Conservation (phyloP, 1,284 basidiomycete species). For the Ustilago shanxiensis region DNA sequence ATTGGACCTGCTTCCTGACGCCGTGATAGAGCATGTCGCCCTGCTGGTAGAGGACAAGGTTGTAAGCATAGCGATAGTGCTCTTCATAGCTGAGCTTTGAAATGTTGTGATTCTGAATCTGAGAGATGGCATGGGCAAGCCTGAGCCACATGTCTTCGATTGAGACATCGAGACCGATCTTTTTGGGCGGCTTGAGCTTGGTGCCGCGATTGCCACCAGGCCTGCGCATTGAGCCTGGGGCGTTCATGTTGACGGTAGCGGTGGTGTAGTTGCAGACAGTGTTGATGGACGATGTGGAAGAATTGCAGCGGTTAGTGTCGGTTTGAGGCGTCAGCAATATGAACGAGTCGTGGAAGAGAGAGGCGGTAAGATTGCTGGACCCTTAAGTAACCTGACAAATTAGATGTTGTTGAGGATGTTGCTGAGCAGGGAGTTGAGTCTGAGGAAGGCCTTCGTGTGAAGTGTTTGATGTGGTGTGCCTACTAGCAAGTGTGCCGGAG, state of each 20-base stretch:
- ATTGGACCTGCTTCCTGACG: constrained; percentile 81
- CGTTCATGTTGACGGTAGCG: constrained; percentile 27
- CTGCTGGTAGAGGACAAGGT: constrained; percentile 74
- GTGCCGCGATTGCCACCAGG: constrained; percentile 45
- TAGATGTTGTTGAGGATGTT: background rate
- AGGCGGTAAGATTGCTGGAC: no score
- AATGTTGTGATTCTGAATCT: constrained; percentile 96
- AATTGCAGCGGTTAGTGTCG: no score
- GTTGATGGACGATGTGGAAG: no score
- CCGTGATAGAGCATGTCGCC: constrained; percentile 91
- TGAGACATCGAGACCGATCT: constrained; percentile 62
- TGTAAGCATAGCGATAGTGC: constrained; percentile 76
- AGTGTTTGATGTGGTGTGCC: background rate
- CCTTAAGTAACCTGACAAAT: no score
- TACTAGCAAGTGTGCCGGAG: background rate
- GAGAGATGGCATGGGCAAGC: constrained; percentile 85
- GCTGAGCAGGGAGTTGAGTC: background rate
- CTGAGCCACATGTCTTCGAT: constrained; percentile 75
- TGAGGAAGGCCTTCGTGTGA: background rate
- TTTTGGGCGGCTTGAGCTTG: constrained; percentile 53
- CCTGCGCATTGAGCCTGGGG: constrained; percentile 50
- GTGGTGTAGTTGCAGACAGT: background rate
- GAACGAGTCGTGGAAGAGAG: no score
- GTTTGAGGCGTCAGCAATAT: no score
- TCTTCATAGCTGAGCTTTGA: constrained; percentile 95